Conservation (phyloP, 805 yeast species). For the Cyberlindnera veronae region DNA sequence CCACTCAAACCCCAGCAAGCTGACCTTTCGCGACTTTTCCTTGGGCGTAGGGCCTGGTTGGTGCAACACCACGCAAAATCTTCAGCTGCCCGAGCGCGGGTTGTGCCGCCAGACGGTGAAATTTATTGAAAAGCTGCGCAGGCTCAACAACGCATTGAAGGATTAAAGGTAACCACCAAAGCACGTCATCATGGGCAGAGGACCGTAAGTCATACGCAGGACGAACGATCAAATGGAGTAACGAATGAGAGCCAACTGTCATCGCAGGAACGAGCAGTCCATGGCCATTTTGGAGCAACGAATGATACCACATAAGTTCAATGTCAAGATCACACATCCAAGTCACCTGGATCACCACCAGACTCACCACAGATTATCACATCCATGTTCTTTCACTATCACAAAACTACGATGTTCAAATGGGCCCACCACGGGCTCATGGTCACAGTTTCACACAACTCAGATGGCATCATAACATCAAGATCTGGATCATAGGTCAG, state of each 20-base stretch:
- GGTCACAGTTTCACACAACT: too few species aligned
- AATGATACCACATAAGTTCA: neutral
- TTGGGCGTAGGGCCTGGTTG: constrained; percentile 2
- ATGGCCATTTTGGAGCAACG: neutral
- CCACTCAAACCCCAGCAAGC: neutral
- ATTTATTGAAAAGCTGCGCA: constrained; percentile 15
- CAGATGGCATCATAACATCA: too few species aligned
- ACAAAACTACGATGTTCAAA: too few species aligned
- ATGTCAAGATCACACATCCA: too few species aligned
- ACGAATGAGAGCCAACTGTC: neutral
- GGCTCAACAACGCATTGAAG: neutral
- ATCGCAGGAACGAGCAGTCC: neutral
- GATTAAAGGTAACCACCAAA: constrained; percentile 10
- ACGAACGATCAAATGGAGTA: neutral
- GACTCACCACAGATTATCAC: too few species aligned
- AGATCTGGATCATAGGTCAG: too few species aligned
- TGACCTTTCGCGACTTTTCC: constrained; percentile 1
- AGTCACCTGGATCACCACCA: too few species aligned
- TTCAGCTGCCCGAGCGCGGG: constrained; percentile 3
- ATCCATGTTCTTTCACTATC: too few species aligned
- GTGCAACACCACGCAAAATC: constrained; percentile 14
- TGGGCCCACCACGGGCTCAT: too few species aligned
- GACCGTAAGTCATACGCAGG: constrained; percentile 26
- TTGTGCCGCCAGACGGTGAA: constrained; percentile 3
- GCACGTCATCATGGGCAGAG: constrained; percentile 30